These are phyloP conservation scores for Lasiodiplodia sp. DNA, from an alignment of 2,329 filamentous ascomycete species.

Conservation along the genomic window DNA sequence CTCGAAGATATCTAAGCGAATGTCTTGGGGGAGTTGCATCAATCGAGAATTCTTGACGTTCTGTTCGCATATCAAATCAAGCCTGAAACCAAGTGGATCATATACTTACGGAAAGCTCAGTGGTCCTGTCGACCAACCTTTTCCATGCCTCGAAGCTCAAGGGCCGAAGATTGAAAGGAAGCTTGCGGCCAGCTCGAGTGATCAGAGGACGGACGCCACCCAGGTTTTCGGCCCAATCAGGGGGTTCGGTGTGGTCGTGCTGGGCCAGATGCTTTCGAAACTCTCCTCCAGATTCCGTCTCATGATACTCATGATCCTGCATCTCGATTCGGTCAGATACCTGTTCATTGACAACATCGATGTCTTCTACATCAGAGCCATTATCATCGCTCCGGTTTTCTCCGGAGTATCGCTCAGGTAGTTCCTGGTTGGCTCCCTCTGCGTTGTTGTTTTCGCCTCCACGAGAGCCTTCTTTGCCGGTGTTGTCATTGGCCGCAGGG, in stretches of 20 bases:
- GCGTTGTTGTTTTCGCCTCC: too few species aligned
- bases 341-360: too few species aligned
- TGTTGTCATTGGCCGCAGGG: background rate
- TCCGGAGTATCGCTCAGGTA: too few species aligned
- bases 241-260: background rate
- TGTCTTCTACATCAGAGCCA: too few species aligned
- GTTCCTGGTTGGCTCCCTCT: too few species aligned
- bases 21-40: background rate
- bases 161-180: background rate
- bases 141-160: slow-evolving; percentile 8
- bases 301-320: background rate
- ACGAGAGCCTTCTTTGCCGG: background rate
- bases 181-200: background rate
- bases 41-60: background rate
- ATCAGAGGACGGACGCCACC: background rate
- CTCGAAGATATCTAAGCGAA: background rate
- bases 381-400: too few species aligned
- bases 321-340: background rate
- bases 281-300: background rate
- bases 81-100: too few species aligned
- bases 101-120: slow-evolving; percentile 2
- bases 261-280: background rate
- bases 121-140: background rate
- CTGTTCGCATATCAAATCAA: background rate
- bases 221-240: background rate